Percentiles rank a stretch among this genome's conserved stretches.
phyloP scores from a whole-genome alignment of 1,139 yeast genomes.

The Geotrichum carabidarum region DNA sequence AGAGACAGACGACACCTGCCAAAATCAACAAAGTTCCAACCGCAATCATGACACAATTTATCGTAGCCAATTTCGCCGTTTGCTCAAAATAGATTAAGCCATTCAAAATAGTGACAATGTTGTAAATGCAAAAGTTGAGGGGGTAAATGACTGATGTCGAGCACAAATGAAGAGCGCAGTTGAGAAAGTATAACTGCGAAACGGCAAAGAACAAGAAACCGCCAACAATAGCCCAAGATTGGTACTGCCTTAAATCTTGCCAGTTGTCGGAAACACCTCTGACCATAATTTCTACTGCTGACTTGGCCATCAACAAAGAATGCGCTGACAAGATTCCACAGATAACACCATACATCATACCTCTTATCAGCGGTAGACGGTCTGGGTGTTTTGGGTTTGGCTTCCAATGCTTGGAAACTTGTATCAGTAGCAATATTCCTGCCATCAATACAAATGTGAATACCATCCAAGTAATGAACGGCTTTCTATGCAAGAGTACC shows the following conservation, averaged over 20 bases:
- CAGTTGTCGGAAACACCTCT: slow-evolving; percentile 34
- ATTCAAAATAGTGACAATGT: slow-evolving; percentile 65
- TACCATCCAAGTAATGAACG: slow-evolving; percentile 48
- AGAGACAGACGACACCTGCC: slow-evolving; percentile 51
- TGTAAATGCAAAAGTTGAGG: slow-evolving; percentile 77
- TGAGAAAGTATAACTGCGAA: slow-evolving; percentile 66
- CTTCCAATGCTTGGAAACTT: slow-evolving; percentile 15
- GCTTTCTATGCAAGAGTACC: slow-evolving; percentile 38
- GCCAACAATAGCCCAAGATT: slow-evolving; percentile 48
- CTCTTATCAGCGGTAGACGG: slow-evolving; percentile 35
- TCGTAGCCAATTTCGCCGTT: slow-evolving; percentile 39
- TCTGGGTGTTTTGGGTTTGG: slow-evolving; percentile 14
- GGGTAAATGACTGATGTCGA: slow-evolving; percentile 82
- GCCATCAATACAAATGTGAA: slow-evolving; percentile 32
- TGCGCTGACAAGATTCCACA: slow-evolving; percentile 84
- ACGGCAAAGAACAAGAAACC: slow-evolving; percentile 66
- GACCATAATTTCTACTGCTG: slow-evolving; percentile 63
- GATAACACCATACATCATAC: slow-evolving; percentile 59
- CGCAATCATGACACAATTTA: slow-evolving; percentile 44
- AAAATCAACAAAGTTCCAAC: slow-evolving; percentile 50
- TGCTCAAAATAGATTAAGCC: slow-evolving; percentile 63
- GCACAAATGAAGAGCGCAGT: slow-evolving; percentile 64
- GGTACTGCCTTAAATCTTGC: slow-evolving; percentile 37
- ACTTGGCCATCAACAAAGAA: slow-evolving; percentile 77
- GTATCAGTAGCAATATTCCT: slow-evolving; percentile 30